A percentile compares a stretch with the other conserved stretches of the same genome.
These are phyloP conservation scores for Cynanchum wilfordii DNA, from an alignment of 257 asterid species.

Conservation along the genomic window DNA sequence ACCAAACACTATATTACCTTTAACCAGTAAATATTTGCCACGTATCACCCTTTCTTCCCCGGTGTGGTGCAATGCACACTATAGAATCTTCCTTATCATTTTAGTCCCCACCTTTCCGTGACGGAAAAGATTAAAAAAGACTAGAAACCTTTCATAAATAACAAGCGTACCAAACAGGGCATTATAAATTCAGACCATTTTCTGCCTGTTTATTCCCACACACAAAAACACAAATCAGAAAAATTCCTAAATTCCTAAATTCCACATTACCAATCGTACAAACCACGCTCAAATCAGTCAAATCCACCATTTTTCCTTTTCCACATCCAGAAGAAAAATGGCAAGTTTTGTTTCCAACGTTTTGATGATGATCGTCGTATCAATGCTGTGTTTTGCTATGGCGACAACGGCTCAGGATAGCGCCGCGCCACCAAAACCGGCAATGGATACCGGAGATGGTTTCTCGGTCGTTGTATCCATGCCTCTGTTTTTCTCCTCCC, in stretches of 20 bases:
- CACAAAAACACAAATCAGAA: background rate
- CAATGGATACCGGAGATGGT: conserved; percentile 17
- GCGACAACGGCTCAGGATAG: conserved; percentile 11
- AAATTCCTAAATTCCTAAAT: background rate
- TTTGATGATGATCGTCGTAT: background rate
- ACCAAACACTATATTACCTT: background rate
- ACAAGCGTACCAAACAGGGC: conserved; percentile 1
- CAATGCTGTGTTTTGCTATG: conserved; percentile 7
- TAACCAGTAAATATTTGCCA: background rate
- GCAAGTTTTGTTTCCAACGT: conserved; percentile 6
- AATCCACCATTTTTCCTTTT: background rate
- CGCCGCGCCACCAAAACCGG: conserved; percentile 11
- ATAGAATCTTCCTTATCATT: background rate
- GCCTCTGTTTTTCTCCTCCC: background rate
- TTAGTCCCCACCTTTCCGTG: background rate
- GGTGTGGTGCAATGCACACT: background rate
- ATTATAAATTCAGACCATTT: conserved; percentile 1
- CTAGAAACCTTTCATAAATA: background rate
- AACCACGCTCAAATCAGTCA: background rate
- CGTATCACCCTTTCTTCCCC: background rate
- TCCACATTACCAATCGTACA: background rate
- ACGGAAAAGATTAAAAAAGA: conserved; percentile 1
- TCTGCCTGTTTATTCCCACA: background rate
- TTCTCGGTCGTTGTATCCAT: conserved; percentile 6
- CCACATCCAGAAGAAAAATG: background rate